Evolutionary conservation across 345 rosid genomes (phyloP).

Genomic region (Gossypium raimondii): DNA sequence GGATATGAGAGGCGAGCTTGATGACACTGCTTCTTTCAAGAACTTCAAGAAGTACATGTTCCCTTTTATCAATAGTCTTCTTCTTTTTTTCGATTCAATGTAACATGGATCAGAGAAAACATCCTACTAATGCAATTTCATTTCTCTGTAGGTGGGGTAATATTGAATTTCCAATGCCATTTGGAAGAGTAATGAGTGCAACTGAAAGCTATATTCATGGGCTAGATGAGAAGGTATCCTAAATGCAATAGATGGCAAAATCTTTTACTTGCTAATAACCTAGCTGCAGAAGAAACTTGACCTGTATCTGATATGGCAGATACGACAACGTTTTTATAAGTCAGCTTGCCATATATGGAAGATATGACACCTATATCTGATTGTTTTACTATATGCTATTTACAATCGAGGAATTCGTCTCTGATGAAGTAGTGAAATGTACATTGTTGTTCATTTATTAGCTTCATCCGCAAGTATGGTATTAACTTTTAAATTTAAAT

Average conservation of each 20-base stretch:
- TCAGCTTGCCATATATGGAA: not conserved
- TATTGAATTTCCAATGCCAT: slow-evolving; percentile 91
- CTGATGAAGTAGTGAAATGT: not conserved
- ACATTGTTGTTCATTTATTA: not conserved
- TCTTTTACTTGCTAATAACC: slow-evolving; percentile 11
- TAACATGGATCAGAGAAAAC: not conserved
- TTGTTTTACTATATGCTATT: not conserved
- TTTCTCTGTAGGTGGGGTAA: slow-evolving; percentile 68
- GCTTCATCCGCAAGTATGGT: slow-evolving; percentile 6
- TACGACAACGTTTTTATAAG: not conserved
- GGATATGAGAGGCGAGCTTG: slow-evolving; percentile 99
- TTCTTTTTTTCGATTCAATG: not conserved
- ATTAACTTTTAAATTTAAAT: not conserved
- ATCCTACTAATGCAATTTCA: slow-evolving; percentile 19
- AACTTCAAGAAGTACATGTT: slow-evolving; percentile 79
- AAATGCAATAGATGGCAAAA: slow-evolving; percentile 7
- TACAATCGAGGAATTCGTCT: not conserved
- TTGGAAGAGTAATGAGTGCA: slow-evolving; percentile 93
- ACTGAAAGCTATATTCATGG: slow-evolving; percentile 87
- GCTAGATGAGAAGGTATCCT: slow-evolving; percentile 80
- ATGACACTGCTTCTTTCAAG: slow-evolving; percentile 96
- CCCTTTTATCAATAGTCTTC: slow-evolving; percentile 4
- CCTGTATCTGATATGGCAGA: not conserved
- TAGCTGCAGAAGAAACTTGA: slow-evolving; percentile 9
- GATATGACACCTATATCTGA: not conserved